Percentiles rank a stretch among this genome's conserved stretches.
These are phyloP conservation scores for Aspergillus melleus DNA, from an alignment of 2,329 filamentous ascomycete genomes.

Conservation along the genomic window DNA sequence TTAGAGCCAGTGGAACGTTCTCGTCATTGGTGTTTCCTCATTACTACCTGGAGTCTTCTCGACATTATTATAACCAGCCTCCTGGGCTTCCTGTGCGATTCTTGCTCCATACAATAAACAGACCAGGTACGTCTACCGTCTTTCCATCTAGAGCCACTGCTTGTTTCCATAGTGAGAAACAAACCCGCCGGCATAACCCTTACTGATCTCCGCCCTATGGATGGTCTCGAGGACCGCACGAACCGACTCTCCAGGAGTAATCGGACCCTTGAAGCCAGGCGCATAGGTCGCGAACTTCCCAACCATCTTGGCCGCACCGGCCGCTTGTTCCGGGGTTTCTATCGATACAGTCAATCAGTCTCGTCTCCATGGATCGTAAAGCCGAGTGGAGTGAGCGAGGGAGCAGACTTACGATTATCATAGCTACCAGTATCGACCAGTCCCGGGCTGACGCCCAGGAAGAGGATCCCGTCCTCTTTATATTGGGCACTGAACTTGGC, in stretches of 20 bases:
- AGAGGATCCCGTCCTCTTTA: neutral
- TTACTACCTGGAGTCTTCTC: too few relatives aligned
- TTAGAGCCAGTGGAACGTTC: too few relatives aligned
- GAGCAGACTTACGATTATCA: neutral
- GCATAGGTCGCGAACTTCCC: neutral
- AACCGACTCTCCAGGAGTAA: neutral
- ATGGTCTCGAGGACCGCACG: neutral
- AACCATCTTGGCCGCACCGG: neutral
- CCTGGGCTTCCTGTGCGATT: too few relatives aligned
- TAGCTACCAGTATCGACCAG: neutral
- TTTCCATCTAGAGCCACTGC: neutral
- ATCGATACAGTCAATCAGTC: neutral
- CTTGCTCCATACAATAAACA: neutral
- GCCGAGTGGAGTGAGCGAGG: too few relatives aligned
- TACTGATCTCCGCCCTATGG: neutral
- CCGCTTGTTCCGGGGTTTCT: neutral
- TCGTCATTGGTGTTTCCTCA: too few relatives aligned
- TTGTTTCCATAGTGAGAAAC: neutral
- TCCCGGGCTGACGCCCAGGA: neutral
- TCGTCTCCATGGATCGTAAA: neutral
- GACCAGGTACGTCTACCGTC: too few relatives aligned
- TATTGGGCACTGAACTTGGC: neutral
- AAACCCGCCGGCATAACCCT: neutral
- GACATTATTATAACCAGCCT: too few relatives aligned
- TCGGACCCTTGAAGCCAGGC: neutral